Percentiles rank a stretch among this genome's conserved stretches.
These are phyloP conservation scores for Kandelia obovata DNA, from an alignment of 345 rosid genomes.

Conservation along the genomic window DNA sequence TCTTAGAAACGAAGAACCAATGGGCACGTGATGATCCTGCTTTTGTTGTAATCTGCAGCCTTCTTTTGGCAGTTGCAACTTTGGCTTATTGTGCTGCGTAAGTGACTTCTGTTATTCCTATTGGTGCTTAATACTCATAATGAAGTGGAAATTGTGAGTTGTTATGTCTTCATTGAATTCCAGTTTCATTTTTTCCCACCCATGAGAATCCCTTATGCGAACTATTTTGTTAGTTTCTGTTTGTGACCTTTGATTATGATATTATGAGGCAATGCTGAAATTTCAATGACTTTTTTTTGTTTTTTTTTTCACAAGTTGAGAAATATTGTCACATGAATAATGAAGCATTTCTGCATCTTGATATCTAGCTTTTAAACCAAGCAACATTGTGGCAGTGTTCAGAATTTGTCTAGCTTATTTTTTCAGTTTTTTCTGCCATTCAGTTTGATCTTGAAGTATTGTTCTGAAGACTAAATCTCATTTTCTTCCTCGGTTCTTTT, in stretches of 20 bases:
- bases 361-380: neutral
- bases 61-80: slow-evolving; percentile 74
- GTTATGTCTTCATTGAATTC: neutral
- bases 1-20: slow-evolving; percentile 95
- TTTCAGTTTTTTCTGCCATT: neutral
- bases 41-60: slow-evolving; percentile 87
- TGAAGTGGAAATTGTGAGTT: neutral
- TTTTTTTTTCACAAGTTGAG: neutral
- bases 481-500: slow-evolving; percentile 12
- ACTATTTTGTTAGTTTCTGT: neutral
- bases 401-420: neutral
- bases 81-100: slow-evolving; percentile 92
- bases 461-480: slow-evolving; percentile 4
- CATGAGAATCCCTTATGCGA: neutral
- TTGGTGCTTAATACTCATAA: neutral
- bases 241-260: neutral
- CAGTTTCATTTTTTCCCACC: neutral
- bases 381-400: neutral
- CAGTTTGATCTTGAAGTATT: neutral
- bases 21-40: slow-evolving; percentile 99
- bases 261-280: neutral
- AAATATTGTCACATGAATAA: neutral
- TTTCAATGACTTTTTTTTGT: neutral
- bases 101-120: slow-evolving; percentile 33
- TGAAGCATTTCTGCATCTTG: neutral